These are phyloP conservation scores for Juncus inflexus DNA, from an alignment of 176 grass and related monocot species.

Conservation along the genomic window DNA sequence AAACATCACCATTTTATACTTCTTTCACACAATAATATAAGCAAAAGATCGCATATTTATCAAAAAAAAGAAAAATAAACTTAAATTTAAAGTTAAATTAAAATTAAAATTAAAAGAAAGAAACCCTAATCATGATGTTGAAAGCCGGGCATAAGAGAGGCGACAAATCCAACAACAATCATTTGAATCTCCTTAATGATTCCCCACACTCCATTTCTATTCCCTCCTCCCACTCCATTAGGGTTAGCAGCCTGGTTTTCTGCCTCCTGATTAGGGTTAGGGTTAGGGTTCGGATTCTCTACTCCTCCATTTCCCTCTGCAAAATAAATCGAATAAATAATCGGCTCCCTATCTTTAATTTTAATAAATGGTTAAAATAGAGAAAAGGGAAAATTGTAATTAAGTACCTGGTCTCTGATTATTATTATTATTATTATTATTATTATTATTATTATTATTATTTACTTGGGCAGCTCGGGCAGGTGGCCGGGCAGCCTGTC, in stretches of 20 bases:
- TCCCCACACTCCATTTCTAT: slow-evolving; percentile 36
- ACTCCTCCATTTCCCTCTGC: slow-evolving; percentile 40
- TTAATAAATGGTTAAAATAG: neutral
- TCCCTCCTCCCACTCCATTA: slow-evolving; percentile 29
- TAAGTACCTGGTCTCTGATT: slow-evolving; percentile 46
- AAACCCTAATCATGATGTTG: slow-evolving; percentile 64
- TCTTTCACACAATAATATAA: no score
- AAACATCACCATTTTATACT: no score
- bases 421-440: slow-evolving; percentile 24
- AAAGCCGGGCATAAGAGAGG: slow-evolving; percentile 86
- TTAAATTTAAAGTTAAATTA: no score
- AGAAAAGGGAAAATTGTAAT: slow-evolving; percentile 4
- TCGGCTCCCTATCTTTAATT: neutral
- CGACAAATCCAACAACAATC: slow-evolving; percentile 73
- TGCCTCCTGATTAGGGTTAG: slow-evolving; percentile 42
- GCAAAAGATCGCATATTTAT: no score
- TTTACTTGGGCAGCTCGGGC: slow-evolving; percentile 41
- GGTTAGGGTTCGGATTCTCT: slow-evolving; percentile 37
- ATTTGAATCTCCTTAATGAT: slow-evolving; percentile 80
- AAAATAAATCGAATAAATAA: slow-evolving; percentile 7
- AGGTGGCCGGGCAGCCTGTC: slow-evolving; percentile 46
- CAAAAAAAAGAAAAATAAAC: no score
- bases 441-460: slow-evolving; percentile 22
- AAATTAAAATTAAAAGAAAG: no score
- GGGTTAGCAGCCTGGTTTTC: slow-evolving; percentile 57